A percentile compares a stretch with the other conserved stretches of the same genome.
Conservation (phyloP, 495 filamentous ascomycete species). For the Lindgomyces ingoldianus region DNA sequence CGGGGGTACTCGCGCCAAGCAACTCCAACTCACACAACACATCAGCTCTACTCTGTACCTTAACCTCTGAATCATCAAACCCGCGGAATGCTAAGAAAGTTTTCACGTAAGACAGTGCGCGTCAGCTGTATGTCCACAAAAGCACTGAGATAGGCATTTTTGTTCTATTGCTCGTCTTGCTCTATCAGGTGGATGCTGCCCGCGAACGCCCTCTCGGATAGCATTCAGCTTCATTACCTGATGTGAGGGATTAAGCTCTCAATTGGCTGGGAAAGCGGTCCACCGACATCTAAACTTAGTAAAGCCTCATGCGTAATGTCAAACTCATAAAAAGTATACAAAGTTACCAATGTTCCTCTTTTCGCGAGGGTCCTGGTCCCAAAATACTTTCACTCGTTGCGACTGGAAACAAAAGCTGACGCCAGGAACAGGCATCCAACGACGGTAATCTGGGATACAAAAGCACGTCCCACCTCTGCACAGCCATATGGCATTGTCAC, state of each 20-base stretch:
- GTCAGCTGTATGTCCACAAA: neutral
- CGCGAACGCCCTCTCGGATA: neutral
- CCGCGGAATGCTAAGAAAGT: too few relatives aligned
- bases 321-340: neutral
- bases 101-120: neutral
- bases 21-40: neutral
- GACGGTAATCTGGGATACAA: neutral
- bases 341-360: neutral
- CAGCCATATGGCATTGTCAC: constrained; percentile 4
- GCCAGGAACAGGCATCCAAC: neutral
- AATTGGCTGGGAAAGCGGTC: neutral
- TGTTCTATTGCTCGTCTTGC: neutral
- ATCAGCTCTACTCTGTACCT: neutral
- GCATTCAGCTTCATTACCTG: neutral
- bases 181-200: neutral
- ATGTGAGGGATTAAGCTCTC: neutral
- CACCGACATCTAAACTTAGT: neutral
- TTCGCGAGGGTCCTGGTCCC: neutral
- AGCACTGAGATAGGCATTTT: neutral
- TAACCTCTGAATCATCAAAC: neutral
- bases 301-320: neutral
- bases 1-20: neutral
- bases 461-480: neutral
- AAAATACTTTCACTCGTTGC: neutral
- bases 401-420: neutral